phyloP scores from a whole-genome alignment of 179 eudicot genomes.

The Beta corolliflora region DNA sequence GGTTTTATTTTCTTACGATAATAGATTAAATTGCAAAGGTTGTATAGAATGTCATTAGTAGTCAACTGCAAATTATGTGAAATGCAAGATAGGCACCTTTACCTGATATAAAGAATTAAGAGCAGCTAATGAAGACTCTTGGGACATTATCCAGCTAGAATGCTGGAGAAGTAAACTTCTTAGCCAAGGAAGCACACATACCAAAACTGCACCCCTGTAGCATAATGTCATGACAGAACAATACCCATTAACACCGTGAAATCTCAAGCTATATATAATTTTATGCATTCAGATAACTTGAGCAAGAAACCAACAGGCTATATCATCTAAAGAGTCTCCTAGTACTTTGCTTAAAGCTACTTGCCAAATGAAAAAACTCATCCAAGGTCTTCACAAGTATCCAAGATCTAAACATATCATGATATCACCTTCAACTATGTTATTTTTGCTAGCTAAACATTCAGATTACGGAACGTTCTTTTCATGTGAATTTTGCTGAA shows the following conservation, averaged over 20 bases:
- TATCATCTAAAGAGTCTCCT: not conserved
- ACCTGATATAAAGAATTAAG: conserved; percentile 83
- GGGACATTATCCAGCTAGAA: conserved; percentile 75
- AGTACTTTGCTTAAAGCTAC: not conserved
- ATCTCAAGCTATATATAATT: not conserved
- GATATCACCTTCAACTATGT: not conserved
- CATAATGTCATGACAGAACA: conserved; percentile 1
- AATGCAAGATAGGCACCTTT: not conserved
- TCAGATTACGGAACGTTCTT: not conserved
- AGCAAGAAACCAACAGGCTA: not conserved
- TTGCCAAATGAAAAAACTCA: not conserved
- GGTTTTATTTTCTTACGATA: too few species aligned
- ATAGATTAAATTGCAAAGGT: not conserved
- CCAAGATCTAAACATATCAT: not conserved
- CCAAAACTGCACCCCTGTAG: conserved; percentile 76
- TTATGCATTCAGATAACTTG: not conserved
- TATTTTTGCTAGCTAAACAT: not conserved
- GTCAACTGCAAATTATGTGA: not conserved
- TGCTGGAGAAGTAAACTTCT: conserved; percentile 82
- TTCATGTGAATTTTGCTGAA: not conserved
- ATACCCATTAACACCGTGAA: not conserved
- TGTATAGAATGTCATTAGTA: too few species aligned
- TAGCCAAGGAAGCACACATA: conserved; percentile 80
- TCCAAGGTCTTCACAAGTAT: not conserved
- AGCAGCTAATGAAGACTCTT: conserved; percentile 70